Conservation (phyloP, 2,329 filamentous ascomycete genomes). For the Sclerotinia nivalis region DNA sequence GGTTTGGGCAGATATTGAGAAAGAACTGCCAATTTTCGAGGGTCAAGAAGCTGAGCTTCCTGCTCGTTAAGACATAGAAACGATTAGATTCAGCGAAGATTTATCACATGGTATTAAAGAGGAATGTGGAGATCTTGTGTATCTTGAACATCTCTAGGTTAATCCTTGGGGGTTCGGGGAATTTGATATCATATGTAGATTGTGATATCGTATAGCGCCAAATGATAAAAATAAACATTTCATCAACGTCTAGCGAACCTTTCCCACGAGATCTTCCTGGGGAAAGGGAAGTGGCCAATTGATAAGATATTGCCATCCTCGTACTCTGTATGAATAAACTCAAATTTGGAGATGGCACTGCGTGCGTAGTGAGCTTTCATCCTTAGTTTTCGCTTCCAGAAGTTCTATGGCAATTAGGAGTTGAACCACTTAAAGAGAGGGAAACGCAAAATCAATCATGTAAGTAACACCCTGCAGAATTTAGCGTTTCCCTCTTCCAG, state of each 20-base stretch:
- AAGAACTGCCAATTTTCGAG: conserved; percentile 81
- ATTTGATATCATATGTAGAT: not conserved
- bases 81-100: not conserved
- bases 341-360: not conserved
- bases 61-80: conserved; percentile 25
- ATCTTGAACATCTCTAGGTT: conserved; percentile 6
- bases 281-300: not conserved
- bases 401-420: not conserved
- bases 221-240: not conserved
- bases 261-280: no score
- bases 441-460: not conserved
- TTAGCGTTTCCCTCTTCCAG: not conserved
- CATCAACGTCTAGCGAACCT: not conserved
- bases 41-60: conserved; percentile 59
- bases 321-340: not conserved
- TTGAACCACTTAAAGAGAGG: not conserved
- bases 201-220: not conserved
- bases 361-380: not conserved
- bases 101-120: not conserved
- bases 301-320: not conserved
- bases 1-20: conserved; percentile 68
- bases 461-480: not conserved
- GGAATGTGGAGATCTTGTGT: conserved; percentile 5
- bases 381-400: conserved; percentile 9
- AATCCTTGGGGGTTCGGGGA: conserved; percentile 3